Conservation (phyloP, 164 flowering plant species). For the Vitis vinifera region ASM3070453v1 NC_081811.1:19602001-19602500, state of each 20-base stretch:
- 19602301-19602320: too few species aligned
- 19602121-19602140: neutral
- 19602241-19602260: neutral
- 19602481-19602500: neutral
- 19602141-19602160: neutral
- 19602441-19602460: neutral
- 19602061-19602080: neutral
- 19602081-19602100: neutral
- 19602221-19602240: neutral
- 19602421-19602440: neutral
- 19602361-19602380: slow-evolving; percentile 80
- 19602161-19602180: neutral
- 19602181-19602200: neutral
- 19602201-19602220: neutral
- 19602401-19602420: slow-evolving; percentile 64
- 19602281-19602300: neutral
- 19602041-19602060: too few species aligned
- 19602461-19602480: neutral
- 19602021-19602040: neutral
- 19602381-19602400: slow-evolving; percentile 75
- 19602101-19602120: neutral
- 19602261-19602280: neutral
- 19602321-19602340: slow-evolving; percentile 36
- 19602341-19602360: slow-evolving; percentile 68
- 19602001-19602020: neutral